Base-by-base conservation (phyloP, 768 basidiomycete genomes). In the Candolleomyces efflorescens region DNA sequence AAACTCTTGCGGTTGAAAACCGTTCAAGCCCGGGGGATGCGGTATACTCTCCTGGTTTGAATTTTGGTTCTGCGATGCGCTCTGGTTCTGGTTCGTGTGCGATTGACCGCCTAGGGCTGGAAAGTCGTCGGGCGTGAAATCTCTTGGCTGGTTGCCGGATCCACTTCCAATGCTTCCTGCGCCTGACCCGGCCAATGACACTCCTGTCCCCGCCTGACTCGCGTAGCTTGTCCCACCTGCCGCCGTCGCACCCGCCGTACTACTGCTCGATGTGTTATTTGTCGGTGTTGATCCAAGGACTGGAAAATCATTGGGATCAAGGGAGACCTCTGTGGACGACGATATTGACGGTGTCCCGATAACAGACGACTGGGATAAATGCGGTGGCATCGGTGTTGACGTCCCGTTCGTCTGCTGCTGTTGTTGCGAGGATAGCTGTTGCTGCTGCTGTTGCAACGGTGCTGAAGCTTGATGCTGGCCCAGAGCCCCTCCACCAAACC, bases 291-390 rank as follows among this genome's bases (percentile, higher is more conserved):
- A 85, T 41, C 91, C 91, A 18, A 93, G 82, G 13, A 89, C 90
- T n/a, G 91, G 91, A 64, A 92, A 92, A 71, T 92, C 91, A 66
- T 90, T 91, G 32, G 85, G 90, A 76, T 92, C 91, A 39, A 92
- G 82, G 18, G 86, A 87, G 58, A 89, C 85, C 67, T 92, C 90
- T 69, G 81, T 86, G 36, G 82, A 76, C 24, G 87, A 87, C 52
- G 84, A 85, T 60, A 78, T 80, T 49, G 83, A 84, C 48, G 84
- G 82, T 38, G 85, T 80, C 56, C 78, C 75, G 26, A 74, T 77
- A 66, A 69, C 76, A 17, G 80, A 78, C 65, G 74, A 81, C 71
- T 81, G 82, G 36, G 75, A 62, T 24, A 87, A 73, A 68, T 87
- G 84, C 20, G 82, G 81, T 20, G 79, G 81, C 53, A 87, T 68